A percentile compares a stretch with the other conserved stretches of the same genome.
phyloP scores from a whole-genome alignment of 2,329 filamentous ascomycete species.

The Aspergillus aculeatinus region DNA sequence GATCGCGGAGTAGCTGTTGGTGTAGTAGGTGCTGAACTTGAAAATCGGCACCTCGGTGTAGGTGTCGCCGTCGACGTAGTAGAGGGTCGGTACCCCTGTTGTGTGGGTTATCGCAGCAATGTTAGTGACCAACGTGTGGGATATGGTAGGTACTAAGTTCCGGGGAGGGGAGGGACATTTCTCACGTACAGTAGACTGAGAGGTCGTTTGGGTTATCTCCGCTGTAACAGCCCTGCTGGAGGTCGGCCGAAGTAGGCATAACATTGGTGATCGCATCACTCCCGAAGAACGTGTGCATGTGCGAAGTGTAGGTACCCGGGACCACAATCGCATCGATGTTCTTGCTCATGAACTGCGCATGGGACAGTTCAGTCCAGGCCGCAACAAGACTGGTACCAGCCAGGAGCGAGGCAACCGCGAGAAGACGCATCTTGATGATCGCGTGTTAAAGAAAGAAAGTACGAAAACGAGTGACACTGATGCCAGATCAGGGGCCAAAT shows the following conservation, averaged over 20 bases:
- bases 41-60: conserved; percentile 15
- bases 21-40: conserved; percentile 20
- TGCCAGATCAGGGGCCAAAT: too few species aligned
- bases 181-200: conserved; percentile 19
- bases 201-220: conserved; percentile 19
- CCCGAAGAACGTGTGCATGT: conserved; percentile 25
- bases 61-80: conserved; percentile 15
- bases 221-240: conserved; percentile 16
- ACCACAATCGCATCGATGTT: conserved; percentile 21
- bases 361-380: too few species aligned
- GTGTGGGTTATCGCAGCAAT: too few species aligned
- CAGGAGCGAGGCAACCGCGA: too few species aligned
- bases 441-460: too few species aligned
- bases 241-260: conserved; percentile 18
- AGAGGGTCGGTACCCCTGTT: conserved; percentile 19
- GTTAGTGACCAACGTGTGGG: too few species aligned
- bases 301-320: conserved; percentile 17
- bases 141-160: background rate
- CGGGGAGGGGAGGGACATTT: background rate
- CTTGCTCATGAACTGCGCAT: conserved; percentile 16
- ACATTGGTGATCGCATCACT: conserved; percentile 18
- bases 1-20: conserved; percentile 8
- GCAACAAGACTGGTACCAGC: too few species aligned
- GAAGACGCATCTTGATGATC: too few species aligned
- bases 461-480: too few species aligned